A percentile compares a stretch with the other conserved stretches of the same genome.
Conservation (phyloP, 225 moss, liverwort and hornwort genomes). For the Marchantia polymorpha region DNA sequence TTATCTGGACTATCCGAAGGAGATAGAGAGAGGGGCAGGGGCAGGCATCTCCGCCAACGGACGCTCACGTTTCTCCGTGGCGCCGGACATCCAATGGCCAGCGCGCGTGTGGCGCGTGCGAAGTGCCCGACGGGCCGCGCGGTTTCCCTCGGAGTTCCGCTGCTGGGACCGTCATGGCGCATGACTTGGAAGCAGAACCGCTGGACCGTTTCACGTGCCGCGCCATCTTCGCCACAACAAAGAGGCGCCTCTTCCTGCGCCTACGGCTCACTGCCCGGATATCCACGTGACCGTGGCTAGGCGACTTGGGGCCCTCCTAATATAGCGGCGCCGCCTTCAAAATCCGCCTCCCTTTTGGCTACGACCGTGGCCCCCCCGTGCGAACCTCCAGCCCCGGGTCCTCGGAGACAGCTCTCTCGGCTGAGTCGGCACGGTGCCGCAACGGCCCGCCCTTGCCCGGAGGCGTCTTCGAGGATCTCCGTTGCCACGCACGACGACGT, state of each 20-base stretch:
- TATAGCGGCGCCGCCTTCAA: constrained; percentile 11
- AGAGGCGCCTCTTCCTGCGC: constrained; percentile 4
- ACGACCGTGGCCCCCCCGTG: neutral
- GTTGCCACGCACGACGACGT: too few species aligned
- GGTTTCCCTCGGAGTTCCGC: neutral
- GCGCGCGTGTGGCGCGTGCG: neutral
- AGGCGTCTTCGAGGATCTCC: too few species aligned
- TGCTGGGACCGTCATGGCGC: neutral
- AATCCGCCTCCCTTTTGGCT: neutral
- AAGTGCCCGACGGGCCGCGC: neutral
- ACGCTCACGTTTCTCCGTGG: too few species aligned
- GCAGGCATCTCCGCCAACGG: too few species aligned
- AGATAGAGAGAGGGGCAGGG: constrained; percentile 13
- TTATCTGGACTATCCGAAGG: neutral
- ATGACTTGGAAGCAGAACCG: constrained; percentile 8
- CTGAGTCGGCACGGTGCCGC: too few species aligned
- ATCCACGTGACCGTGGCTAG: neutral
- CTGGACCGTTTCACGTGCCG: constrained; percentile 18
- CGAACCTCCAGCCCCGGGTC: too few species aligned
- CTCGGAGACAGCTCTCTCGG: too few species aligned
- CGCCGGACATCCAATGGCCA: neutral
- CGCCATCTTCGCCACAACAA: constrained; percentile 7
- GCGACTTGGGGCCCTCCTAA: neutral
- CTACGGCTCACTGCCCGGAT: neutral
- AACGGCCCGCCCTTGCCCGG: too few species aligned